A percentile compares a stretch with the other conserved stretches of the same genome.
phyloP scores from a whole-genome alignment of 345 rosid genomes.

The Litchi chinensis region DNA sequence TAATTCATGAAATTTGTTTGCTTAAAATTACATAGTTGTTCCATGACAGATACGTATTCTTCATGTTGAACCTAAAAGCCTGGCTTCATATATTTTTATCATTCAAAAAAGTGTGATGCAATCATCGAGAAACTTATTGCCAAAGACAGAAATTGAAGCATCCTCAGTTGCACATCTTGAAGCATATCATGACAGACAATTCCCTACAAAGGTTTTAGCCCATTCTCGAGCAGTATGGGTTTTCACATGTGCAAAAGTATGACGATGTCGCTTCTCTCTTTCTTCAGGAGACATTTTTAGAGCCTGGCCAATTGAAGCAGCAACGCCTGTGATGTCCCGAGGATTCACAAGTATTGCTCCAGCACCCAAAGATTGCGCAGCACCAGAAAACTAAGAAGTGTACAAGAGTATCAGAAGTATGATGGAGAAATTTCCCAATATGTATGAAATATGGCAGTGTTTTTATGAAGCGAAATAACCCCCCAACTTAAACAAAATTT shows the following conservation, averaged over 20 bases:
- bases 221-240: constrained; percentile 97
- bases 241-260: constrained; percentile 77
- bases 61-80: not conserved
- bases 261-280: constrained; percentile 89
- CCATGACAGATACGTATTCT: too few species aligned
- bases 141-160: not conserved
- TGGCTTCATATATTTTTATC: not conserved
- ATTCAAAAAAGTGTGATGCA: not conserved
- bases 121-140: not conserved
- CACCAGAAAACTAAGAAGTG: constrained; percentile 87
- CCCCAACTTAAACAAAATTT: not conserved
- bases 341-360: constrained; percentile 99
- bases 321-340: constrained; percentile 99
- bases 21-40: not conserved
- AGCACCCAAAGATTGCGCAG: constrained; percentile 99
- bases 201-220: constrained; percentile 99
- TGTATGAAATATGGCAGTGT: not conserved
- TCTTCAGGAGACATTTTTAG: constrained; percentile 78
- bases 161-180: not conserved
- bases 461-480: not conserved
- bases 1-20: not conserved
- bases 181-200: constrained; percentile 11
- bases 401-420: constrained; percentile 7
- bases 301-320: constrained; percentile 86
- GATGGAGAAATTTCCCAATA: not conserved